Evolutionary conservation across 1,284 basidiomycete species (phyloP).

Genomic region (Schizophyllum amplum): DNA sequence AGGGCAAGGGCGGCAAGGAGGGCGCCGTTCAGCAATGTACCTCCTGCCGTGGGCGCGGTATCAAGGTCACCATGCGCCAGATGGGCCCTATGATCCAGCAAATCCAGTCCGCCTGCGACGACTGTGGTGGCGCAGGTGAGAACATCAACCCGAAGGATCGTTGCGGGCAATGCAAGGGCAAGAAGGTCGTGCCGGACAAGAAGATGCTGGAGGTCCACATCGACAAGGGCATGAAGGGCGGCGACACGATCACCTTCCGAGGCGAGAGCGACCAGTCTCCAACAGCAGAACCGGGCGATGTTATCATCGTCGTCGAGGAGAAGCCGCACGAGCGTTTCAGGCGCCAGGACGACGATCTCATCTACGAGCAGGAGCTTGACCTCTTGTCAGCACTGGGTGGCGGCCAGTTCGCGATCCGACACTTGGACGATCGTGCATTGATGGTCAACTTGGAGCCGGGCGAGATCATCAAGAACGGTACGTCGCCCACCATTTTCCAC

Average conservation of each 20-base stretch:
- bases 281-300: slow-evolving; percentile 86
- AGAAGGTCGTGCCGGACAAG: slow-evolving; percentile 92
- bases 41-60: slow-evolving; percentile 84
- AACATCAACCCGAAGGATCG: slow-evolving; percentile 92
- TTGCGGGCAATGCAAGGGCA: slow-evolving; percentile 91
- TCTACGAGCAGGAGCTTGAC: slow-evolving; percentile 85
- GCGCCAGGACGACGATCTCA: slow-evolving; percentile 89
- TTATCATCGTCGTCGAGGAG: slow-evolving; percentile 96
- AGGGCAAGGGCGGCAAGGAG: slow-evolving; percentile 96
- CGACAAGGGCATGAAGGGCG: slow-evolving; percentile 99
- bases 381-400: slow-evolving; percentile 92
- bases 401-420: slow-evolving; percentile 86
- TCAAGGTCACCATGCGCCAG: slow-evolving; percentile 89
- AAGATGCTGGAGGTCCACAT: slow-evolving; percentile 98
- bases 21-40: slow-evolving; percentile 83
- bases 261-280: slow-evolving; percentile 98
- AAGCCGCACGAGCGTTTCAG: slow-evolving; percentile 90
- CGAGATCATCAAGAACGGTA: slow-evolving; percentile 92
- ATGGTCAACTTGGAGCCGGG: slow-evolving; percentile 84
- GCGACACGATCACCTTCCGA: slow-evolving; percentile 90
- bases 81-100: slow-evolving; percentile 99
- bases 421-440: slow-evolving; percentile 89
- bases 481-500: slow-evolving; percentile 15
- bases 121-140: slow-evolving; percentile 90
- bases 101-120: slow-evolving; percentile 92